These are phyloP conservation scores for Diophrys sp. DNA, from an alignment of 73 alveolate genomes.

Conservation along the genomic window DNA sequence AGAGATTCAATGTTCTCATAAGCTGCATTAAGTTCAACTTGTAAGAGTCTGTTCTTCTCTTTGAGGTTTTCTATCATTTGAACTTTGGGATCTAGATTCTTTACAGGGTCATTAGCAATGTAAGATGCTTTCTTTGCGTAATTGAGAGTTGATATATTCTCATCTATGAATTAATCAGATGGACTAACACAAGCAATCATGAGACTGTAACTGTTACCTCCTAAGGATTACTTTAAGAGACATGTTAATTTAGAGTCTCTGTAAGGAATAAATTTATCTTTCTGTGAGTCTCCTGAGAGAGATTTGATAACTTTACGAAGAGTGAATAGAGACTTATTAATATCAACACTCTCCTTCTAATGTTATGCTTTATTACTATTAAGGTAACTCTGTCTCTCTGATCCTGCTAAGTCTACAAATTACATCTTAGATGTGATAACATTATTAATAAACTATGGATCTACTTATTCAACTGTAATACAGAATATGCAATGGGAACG, in stretches of 20 bases:
- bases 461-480: conserved; percentile 31
- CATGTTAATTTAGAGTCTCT: conserved; percentile 87
- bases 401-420: conserved; percentile 31
- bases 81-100: conserved; percentile 69
- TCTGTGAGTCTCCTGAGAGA: conserved; percentile 60
- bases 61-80: conserved; percentile 37
- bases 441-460: neutral
- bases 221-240: conserved; percentile 79
- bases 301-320: conserved; percentile 91
- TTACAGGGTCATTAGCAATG: conserved; percentile 73
- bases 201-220: conserved; percentile 83
- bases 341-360: conserved; percentile 65
- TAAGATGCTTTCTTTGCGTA: conserved; percentile 89
- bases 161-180: conserved; percentile 68
- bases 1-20: conserved; percentile 25
- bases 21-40: conserved; percentile 29
- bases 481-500: conserved; percentile 41
- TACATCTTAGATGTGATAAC: conserved; percentile 1
- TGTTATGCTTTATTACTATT: conserved; percentile 1
- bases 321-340: conserved; percentile 90
- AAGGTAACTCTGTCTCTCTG: conserved; percentile 22
- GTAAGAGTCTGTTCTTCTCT: conserved; percentile 13
- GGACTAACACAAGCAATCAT: conserved; percentile 92
- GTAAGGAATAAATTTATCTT: conserved; percentile 69
- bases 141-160: conserved; percentile 76